Base-by-base conservation (phyloP, 495 filamentous ascomycete species). In the Hyaloscypha finlandica region DNA sequence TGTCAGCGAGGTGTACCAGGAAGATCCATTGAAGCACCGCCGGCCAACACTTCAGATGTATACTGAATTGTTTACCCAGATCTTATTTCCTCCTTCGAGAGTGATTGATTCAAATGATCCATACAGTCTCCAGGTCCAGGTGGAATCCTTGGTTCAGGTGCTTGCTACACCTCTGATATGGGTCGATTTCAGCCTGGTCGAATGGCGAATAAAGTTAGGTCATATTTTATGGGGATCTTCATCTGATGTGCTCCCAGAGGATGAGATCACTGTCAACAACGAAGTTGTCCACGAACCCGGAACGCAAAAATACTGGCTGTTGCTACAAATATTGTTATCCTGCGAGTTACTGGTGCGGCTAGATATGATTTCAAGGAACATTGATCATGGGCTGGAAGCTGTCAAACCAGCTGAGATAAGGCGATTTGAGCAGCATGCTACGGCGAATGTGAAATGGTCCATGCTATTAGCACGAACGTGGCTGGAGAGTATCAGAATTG, bases 151-250 rank as follows among this genome's bases (percentile, higher is more conserved):
- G 12, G 82, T 88, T 53, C 80, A 83, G 61, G 81, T 84, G 14
- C 81, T 90, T 31, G 79, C 82, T 0, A 74, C 80, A 9, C 79
- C 81, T 39, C 83, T 85, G 61, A 78, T 84, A 59, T 96, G 92
- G 92, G 79, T 90, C 19, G 87, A 96, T 73, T 93, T 96, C 70
- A 89, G 88, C 52, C 78, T 89, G 30, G 85, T 92, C 0, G 91
- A 93, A 72, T 94, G 91, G 91, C 83, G 92, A 22, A 86, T 94
- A 32, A 80, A 89, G 12, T 83, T 90, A 1, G 92, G 92, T n/a
- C 92, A 95, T 71, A 76, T 95, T 66, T 78, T 96, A 20, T 96
- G 91, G 91, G 90, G 88, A 22, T 75, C 79, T n/a, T 66, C 76
- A 8, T 74, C 75, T 19, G 76, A 77, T 53, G 71, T 70, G 56